Base-by-base conservation (phyloP, 2,329 filamentous ascomycete species). In the Chalara sp. region DNA sequence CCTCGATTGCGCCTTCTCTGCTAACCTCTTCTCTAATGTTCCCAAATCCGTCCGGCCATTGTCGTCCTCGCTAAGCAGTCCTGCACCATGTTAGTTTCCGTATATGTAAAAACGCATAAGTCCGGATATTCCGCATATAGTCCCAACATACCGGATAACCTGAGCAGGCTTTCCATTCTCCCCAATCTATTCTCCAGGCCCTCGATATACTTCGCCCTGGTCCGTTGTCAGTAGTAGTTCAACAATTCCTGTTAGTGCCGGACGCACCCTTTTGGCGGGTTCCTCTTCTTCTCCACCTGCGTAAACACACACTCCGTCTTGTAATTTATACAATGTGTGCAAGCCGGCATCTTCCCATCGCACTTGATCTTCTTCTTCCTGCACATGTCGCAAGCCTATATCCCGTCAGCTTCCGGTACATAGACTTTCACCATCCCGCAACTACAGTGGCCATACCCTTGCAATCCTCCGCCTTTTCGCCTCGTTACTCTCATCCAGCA, bases 271-370 rank as follows among this genome's bases (percentile, higher is more conserved):
- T 97, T 99, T 1, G 92, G 93, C 48, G 93, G 92, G 68, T 87
- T 93, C 53, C 93, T 81, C 78, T 99, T 99, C 83, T 99, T 99
- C 74, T 99, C 93, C 37, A 97, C 91, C 67, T 96, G 90, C 1
- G 93, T 97, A 66, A 97, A 97, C 61, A 96, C 81, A 68, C 92
- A 99, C 62, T 96, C 90, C 5, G 91, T 96, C 76, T 96, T 96
- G 76, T 96, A 96, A 69, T 96, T 97, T 68, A 87, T 86, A 69
- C 92, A 99, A 70, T 97, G 93, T 6, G 89, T 91, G 70, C 93
- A 99, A 54, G 90, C 84, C 37, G 93, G 92, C 71, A 95, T 82
- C 72, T 95, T 96, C 59, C 93, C 92, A 66, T 97, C 93, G 70
- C 92, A 97, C 72, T 97, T 97, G 71, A 97, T 93, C 77, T 92